Evolutionary conservation across 2,329 filamentous ascomycete genomes (phyloP).

Genomic region (Sclerotiophoma versabilis): DNA sequence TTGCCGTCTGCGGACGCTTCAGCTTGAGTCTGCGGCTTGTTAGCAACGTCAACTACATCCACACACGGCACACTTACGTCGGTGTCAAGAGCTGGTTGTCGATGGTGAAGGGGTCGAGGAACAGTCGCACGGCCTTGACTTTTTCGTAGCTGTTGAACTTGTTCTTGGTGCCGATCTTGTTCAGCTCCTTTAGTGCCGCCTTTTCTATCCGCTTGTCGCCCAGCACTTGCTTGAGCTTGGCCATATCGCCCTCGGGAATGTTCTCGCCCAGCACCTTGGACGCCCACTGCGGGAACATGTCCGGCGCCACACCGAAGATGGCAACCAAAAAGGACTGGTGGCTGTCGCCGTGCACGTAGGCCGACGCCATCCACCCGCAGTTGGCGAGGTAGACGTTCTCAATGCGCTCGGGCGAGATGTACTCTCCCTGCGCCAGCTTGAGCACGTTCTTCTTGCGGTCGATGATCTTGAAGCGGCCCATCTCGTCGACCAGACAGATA

Average conservation of each 20-base stretch:
- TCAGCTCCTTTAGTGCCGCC: conserved; percentile 79
- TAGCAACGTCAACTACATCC: background rate
- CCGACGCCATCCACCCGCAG: conserved; percentile 77
- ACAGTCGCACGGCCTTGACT: conserved; percentile 75
- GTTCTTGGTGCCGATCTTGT: conserved; percentile 77
- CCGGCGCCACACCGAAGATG: conserved; percentile 87
- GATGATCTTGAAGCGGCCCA: conserved; percentile 90
- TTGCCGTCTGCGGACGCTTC: conserved; percentile 72
- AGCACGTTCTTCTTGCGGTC: conserved; percentile 99
- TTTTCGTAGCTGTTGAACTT: conserved; percentile 94
- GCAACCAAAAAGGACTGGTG: conserved; percentile 82
- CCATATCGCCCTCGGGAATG: conserved; percentile 69
- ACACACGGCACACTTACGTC: conserved; percentile 68
- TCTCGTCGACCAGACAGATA: conserved; percentile 82
- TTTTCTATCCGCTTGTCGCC: conserved; percentile 73
- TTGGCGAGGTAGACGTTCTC: conserved; percentile 93
- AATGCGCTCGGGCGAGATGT: conserved; percentile 95
- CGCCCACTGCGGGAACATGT: conserved; percentile 81
- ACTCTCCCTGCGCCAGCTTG: conserved; percentile 96
- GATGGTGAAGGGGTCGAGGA: conserved; percentile 88
- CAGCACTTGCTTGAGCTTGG: conserved; percentile 71
- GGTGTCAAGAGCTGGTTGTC: conserved; percentile 91
- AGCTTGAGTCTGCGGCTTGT: conserved; percentile 67
- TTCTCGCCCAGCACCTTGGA: conserved; percentile 75
- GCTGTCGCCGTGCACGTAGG: conserved; percentile 90